Base-by-base conservation (phyloP, 345 rosid species). In the Gossypium longicalyx region DNA sequence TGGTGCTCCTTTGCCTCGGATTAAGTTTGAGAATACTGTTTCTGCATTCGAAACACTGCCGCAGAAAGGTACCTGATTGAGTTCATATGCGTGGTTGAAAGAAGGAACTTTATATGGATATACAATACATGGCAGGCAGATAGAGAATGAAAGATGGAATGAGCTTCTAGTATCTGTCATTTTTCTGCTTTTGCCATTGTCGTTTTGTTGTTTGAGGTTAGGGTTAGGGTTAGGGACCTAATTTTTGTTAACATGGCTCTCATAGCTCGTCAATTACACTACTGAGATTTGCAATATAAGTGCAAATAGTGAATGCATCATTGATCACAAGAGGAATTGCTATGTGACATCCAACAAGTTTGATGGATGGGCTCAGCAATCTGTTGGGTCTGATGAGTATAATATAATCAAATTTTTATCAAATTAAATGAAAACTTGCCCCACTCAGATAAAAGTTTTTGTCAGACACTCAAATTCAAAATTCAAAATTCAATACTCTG, bases 1-100 rank as follows among this genome's bases (percentile, higher is more conserved):
- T 7, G 99, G 98, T 8, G 97, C 98, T 16, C 98, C 97, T 12
- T 80, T 93, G 63, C 97, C 41, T 59, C 64, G 64, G 64, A 59
- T 59, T 59, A 59, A 59, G 80, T 93, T 95, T 20, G 97, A 95
- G 83, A 95, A 95, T 81, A 93, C 98, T 0, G 94, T 95, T 49
- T 93, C 98, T n/a, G 99, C 99, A 48, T 95, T 95, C 38, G 99
- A 95, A 83, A 85, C 94, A 19, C 82, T 93, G 74, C 98, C 99
- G 23, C 99, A 95, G 64, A 95, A 85, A 87, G 93, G 94, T 22
- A 81, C 86, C 56, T 90, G 82, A 86, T 19, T 56, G 41, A 54
- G 43, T 48, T 54, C 9, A 41, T 69, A 38, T n/a, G 19, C 6
- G 59, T 15, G 11, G 47, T 73, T 7, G 15, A 59, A 59, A 23